Evolutionary conservation across 2,329 filamentous ascomycete species (phyloP).

Genomic region (Cladorrhinum sp.): DNA sequence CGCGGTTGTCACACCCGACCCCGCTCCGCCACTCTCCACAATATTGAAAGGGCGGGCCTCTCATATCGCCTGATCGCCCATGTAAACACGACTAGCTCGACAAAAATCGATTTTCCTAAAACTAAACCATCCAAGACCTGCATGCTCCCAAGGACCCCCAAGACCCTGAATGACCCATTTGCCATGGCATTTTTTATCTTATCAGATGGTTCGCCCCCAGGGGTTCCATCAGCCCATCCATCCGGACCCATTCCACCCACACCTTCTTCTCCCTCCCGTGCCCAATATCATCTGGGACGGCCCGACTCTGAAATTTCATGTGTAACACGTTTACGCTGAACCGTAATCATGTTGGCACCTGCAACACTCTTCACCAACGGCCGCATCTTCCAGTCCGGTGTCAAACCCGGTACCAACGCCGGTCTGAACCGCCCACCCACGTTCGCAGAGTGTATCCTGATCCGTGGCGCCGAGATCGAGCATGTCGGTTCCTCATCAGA

Average conservation of each 20-base stretch:
- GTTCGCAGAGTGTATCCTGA: slow-evolving; percentile 39
- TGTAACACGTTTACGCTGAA: background rate
- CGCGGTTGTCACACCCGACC: background rate
- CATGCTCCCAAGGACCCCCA: too few species aligned
- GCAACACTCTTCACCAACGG: slow-evolving; percentile 41
- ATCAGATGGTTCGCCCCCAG: background rate
- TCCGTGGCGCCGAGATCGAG: slow-evolving; percentile 35
- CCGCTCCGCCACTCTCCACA: background rate
- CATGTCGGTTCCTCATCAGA: slow-evolving; percentile 37
- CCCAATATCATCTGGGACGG: background rate
- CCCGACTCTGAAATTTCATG: background rate
- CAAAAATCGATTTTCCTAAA: background rate
- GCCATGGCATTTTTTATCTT: background rate
- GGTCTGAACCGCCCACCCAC: slow-evolving; percentile 27
- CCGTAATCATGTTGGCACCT: slow-evolving; percentile 15
- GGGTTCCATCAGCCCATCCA: background rate
- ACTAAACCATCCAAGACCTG: background rate
- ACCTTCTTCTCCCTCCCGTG: background rate
- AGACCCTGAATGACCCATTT: too few species aligned
- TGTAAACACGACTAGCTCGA: background rate
- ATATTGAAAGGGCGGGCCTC: background rate
- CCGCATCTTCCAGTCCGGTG: slow-evolving; percentile 43
- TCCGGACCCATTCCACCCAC: background rate
- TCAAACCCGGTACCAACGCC: slow-evolving; percentile 23
- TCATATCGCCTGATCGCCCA: background rate